These are phyloP conservation scores for Mycena sanguinolenta DNA, from an alignment of 768 basidiomycete species.

Conservation along the genomic window DNA sequence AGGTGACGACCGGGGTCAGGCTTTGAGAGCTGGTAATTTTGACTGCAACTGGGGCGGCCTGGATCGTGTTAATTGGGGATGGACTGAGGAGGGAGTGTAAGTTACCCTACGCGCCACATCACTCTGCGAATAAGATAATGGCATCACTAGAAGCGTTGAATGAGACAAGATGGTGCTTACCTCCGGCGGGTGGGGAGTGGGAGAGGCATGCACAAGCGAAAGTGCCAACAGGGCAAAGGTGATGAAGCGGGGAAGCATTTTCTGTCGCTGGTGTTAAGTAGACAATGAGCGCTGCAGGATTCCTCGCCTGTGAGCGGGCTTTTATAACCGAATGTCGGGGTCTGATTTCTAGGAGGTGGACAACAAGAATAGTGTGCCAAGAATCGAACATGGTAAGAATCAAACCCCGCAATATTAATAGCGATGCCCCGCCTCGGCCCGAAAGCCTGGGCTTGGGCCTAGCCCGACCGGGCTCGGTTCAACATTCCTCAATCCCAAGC, in stretches of 20 bases:
- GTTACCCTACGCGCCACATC: constrained; percentile 12
- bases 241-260: constrained; percentile 18
- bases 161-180: constrained; percentile 14
- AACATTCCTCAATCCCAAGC: too few species aligned
- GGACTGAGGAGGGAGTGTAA: constrained; percentile 2
- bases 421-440: too few species aligned
- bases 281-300: not conserved
- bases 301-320: constrained; percentile 17
- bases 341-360: constrained; percentile 16
- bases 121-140: constrained; percentile 16
- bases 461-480: too few species aligned
- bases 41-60: constrained; percentile 16
- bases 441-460: too few species aligned
- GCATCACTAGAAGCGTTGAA: constrained; percentile 9
- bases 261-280: constrained; percentile 9
- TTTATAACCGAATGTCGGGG: constrained; percentile 14
- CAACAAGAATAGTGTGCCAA: too few species aligned
- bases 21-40: constrained; percentile 17
- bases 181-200: constrained; percentile 8
- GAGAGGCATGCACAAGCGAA: constrained; percentile 22
- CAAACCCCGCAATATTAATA: too few species aligned
- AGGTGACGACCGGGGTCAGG: constrained; percentile 20
- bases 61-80: constrained; percentile 5
- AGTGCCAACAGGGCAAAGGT: constrained; percentile 20
- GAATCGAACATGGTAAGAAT: too few species aligned